These are phyloP conservation scores for Posidonia oceanica DNA, from an alignment of 116 monocot species.

Conservation along the genomic window DNA sequence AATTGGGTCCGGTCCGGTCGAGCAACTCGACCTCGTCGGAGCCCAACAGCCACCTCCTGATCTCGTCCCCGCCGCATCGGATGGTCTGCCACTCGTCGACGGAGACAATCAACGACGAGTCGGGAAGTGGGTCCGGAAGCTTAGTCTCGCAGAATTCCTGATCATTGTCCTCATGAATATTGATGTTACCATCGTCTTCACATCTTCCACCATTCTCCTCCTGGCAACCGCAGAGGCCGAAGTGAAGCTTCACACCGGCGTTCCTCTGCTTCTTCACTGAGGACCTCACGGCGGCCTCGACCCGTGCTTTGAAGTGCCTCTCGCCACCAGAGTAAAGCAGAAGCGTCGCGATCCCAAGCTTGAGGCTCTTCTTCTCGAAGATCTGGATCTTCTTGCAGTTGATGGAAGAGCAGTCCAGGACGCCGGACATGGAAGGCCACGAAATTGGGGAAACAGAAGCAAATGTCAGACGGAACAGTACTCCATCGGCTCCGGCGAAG, in stretches of 20 bases:
- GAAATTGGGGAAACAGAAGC: constrained; percentile 54
- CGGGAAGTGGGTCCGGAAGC: constrained; percentile 40
- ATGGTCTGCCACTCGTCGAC: constrained; percentile 76
- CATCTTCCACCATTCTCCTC: constrained; percentile 35
- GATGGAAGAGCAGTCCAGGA: constrained; percentile 53
- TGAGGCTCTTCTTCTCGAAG: constrained; percentile 78
- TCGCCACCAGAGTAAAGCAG: constrained; percentile 34
- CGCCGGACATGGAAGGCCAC: constrained; percentile 60
- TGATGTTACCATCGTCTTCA: constrained; percentile 27
- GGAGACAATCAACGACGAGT: constrained; percentile 42
- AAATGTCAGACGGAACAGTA: constrained; percentile 52
- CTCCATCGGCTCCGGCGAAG: constrained; percentile 14
- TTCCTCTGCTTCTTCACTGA: constrained; percentile 48
- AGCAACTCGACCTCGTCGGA: constrained; percentile 52
- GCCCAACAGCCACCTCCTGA: constrained; percentile 48
- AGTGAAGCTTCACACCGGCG: constrained; percentile 63
- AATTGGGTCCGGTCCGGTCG: constrained; percentile 35
- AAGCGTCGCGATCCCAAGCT: constrained; percentile 49
- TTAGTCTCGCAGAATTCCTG: constrained; percentile 2
- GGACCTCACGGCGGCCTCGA: constrained; percentile 50
- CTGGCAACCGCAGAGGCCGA: constrained; percentile 88
- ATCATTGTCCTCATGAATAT: constrained; percentile 15
- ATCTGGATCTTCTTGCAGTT: constrained; percentile 77
- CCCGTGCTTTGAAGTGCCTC: constrained; percentile 34
- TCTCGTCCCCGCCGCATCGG: constrained; percentile 55